Conservation (phyloP, 2,329 filamentous ascomycete genomes). For the Ceratocystis eucalypticola region DNA sequence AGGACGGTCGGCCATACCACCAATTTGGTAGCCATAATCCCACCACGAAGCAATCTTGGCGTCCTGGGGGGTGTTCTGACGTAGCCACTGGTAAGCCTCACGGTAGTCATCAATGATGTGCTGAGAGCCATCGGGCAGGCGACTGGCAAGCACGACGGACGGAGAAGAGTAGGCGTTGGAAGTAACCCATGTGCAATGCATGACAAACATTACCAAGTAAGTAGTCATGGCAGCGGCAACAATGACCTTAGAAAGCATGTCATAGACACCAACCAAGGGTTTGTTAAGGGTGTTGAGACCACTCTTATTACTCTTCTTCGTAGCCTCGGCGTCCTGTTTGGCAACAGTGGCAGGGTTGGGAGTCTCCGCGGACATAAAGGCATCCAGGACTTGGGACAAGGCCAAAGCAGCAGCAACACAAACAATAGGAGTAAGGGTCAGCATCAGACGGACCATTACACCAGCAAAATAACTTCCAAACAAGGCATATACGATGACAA, state of each 20-base stretch:
- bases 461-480: conserved; percentile 96
- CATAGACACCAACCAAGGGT: conserved; percentile 74
- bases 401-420: conserved; percentile 88
- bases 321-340: conserved; percentile 39
- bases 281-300: conserved; percentile 57
- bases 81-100: conserved; percentile 98
- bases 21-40: conserved; percentile 99
- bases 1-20: conserved; percentile 94
- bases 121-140: conserved; percentile 83
- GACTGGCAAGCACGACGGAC: conserved; percentile 87
- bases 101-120: conserved; percentile 99
- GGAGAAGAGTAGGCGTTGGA: conserved; percentile 98
- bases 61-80: conserved; percentile 87
- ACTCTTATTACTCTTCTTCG: conserved; percentile 40
- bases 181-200: conserved; percentile 98
- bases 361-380: conserved; percentile 56
- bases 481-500: conserved; percentile 92
- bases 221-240: conserved; percentile 58
- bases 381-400: conserved; percentile 75
- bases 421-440: conserved; percentile 90
- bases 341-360: conserved; percentile 37
- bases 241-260: conserved; percentile 61
- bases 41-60: conserved; percentile 99
- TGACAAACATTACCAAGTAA: conserved; percentile 84
- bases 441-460: conserved; percentile 98